These are phyloP conservation scores for Ceratobasidium sp. DNA, from an alignment of 1,284 basidiomycete genomes.

Conservation along the genomic window DNA sequence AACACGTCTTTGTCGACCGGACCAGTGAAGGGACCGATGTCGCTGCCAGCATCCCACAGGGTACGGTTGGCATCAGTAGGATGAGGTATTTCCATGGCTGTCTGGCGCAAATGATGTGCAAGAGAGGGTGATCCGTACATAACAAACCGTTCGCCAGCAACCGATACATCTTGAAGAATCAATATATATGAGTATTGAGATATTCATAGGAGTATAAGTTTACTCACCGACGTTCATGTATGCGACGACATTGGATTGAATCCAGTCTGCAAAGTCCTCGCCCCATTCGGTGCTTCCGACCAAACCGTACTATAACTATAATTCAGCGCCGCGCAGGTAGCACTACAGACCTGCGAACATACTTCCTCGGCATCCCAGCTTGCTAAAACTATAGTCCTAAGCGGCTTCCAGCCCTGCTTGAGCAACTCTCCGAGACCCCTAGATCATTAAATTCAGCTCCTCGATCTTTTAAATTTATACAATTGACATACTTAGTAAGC, in stretches of 20 bases:
- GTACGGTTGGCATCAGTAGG: slow-evolving; percentile 55
- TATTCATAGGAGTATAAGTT: slow-evolving; percentile 1
- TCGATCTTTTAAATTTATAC: not conserved
- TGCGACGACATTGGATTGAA: slow-evolving; percentile 81
- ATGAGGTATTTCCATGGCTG: slow-evolving; percentile 78
- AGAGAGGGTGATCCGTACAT: slow-evolving; percentile 79
- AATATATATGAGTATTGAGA: not conserved
- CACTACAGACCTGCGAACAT: not conserved
- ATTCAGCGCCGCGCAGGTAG: not conserved
- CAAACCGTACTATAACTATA: slow-evolving; percentile 75
- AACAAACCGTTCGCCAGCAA: slow-evolving; percentile 74
- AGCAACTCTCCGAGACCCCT: slow-evolving; percentile 84
- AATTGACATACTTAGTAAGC: slow-evolving; percentile 62
- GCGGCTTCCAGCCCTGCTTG: slow-evolving; percentile 86
- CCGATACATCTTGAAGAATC: slow-evolving; percentile 68
- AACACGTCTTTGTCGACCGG: slow-evolving; percentile 42
- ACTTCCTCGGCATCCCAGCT: slow-evolving; percentile 96
- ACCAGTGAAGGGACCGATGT: slow-evolving; percentile 52
- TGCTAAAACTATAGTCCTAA: slow-evolving; percentile 89
- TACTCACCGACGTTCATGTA: slow-evolving; percentile 85
- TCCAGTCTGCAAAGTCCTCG: slow-evolving; percentile 89
- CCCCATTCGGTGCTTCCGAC: slow-evolving; percentile 91
- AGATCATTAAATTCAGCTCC: slow-evolving; percentile 3
- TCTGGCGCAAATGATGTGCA: slow-evolving; percentile 76
- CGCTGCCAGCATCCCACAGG: slow-evolving; percentile 57